These are phyloP conservation scores for Metahyphopichia silvanorum DNA, from an alignment of 805 yeast species.

Conservation along the genomic window DNA sequence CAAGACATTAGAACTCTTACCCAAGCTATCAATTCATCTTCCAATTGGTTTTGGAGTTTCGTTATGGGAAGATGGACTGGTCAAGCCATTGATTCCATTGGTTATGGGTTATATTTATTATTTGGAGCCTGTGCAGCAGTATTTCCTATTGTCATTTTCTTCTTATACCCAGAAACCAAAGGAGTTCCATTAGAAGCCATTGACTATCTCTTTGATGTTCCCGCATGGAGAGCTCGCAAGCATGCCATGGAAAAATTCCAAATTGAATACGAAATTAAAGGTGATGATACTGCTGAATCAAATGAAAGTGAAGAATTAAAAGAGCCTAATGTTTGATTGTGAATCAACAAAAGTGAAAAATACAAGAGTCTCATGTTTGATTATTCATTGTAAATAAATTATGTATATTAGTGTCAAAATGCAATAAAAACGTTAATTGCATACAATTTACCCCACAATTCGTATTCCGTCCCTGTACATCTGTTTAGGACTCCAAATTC, in stretches of 20 bases:
- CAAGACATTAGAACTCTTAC: conserved; percentile 41
- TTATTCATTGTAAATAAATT: too few relatives aligned
- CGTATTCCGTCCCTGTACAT: too few relatives aligned
- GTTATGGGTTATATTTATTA: conserved; percentile 44
- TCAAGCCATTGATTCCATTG: conserved; percentile 40
- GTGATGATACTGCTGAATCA: too few relatives aligned
- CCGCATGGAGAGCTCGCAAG: conserved; percentile 29
- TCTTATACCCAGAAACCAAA: conserved; percentile 38
- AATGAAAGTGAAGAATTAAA: not conserved
- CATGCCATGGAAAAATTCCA: conserved; percentile 21
- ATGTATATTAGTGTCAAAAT: too few relatives aligned
- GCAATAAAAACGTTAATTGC: too few relatives aligned
- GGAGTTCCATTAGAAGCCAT: conserved; percentile 32
- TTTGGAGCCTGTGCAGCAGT: conserved; percentile 30
- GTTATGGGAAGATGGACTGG: conserved; percentile 46
- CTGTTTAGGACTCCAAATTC: too few relatives aligned
- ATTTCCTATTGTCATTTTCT: conserved; percentile 24
- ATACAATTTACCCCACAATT: too few relatives aligned
- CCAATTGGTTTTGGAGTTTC: conserved; percentile 51
- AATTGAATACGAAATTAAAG: conserved; percentile 12
- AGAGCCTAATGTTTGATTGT: too few relatives aligned
- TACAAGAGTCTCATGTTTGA: too few relatives aligned
- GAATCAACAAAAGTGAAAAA: too few relatives aligned
- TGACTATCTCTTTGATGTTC: conserved; percentile 30
- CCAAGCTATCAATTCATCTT: conserved; percentile 41